These are phyloP conservation scores for Lanzia echinophila DNA, from an alignment of 2,329 filamentous ascomycete species.

Conservation along the genomic window DNA sequence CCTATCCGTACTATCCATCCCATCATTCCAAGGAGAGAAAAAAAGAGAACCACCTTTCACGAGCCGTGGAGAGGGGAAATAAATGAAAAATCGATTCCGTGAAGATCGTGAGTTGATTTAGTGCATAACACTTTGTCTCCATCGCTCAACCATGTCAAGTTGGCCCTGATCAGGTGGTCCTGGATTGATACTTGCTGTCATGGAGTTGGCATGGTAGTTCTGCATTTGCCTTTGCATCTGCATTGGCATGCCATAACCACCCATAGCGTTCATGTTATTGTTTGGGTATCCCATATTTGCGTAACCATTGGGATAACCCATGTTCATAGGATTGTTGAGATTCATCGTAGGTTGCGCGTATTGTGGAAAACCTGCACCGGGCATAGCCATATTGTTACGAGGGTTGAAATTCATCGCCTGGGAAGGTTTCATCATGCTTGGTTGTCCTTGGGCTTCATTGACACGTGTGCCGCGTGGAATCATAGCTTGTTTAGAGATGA, in stretches of 20 bases:
- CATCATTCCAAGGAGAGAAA: neutral
- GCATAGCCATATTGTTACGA: constrained; percentile 3
- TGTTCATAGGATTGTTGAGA: constrained; percentile 18
- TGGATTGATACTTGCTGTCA: constrained; percentile 16
- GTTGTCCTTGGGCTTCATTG: constrained; percentile 19
- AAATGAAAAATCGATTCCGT: no score
- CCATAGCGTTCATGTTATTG: constrained; percentile 9
- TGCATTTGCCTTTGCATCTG: constrained; percentile 13
- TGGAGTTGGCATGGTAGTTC: constrained; percentile 17
- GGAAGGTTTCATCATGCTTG: constrained; percentile 14
- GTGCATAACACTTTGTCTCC: constrained; percentile 32
- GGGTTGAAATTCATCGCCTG: constrained; percentile 12
- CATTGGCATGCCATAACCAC: constrained; percentile 15
- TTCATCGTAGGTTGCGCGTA: constrained; percentile 23
- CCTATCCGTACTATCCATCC: neutral
- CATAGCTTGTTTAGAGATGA: constrained; percentile 14
- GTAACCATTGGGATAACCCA: constrained; percentile 22
- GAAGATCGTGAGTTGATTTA: constrained; percentile 7
- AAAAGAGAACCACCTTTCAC: no score
- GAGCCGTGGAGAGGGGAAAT: no score
- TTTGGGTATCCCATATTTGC: constrained; percentile 14
- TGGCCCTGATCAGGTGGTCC: constrained; percentile 28
- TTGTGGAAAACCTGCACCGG: constrained; percentile 9
- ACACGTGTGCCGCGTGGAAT: constrained; percentile 14
- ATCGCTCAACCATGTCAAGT: constrained; percentile 32